Evolutionary conservation across 139 green algal species (phyloP), one percentile per base, ranked within the genome.

Genomic region (Gonium pectorale): DNA sequence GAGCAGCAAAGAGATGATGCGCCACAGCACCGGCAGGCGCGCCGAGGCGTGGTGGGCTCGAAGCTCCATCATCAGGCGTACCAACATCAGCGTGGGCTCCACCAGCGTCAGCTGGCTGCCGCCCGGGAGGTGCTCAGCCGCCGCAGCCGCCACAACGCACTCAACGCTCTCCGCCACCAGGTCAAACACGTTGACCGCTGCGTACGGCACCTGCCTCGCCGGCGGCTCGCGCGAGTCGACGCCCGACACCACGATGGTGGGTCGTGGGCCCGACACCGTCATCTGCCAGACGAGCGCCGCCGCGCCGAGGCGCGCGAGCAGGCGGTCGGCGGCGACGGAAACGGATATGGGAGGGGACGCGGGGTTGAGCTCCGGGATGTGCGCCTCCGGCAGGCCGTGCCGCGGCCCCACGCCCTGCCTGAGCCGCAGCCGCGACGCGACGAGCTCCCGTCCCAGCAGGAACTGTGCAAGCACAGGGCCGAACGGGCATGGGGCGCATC

Each of bases 21-120:
- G 29, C 68, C 68, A 77, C 40, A 77, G 44, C 27, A 6, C 15
- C 5, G 21, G 5, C 24, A 77, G 40, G 29, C 68, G 43, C n/a
- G 27, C 29, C 43, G 29, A 2, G 15, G 44, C n/a, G 43, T 62
- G 43, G 6, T 40, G n/a, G 43, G 7, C 5, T 29, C 46, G 7
- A n/a, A 77, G 26, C 68, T 29, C 15, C n/a, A 62, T 21, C 41
- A 44, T 43, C 43, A 77, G 44, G 13, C 68, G 68, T 3, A 77
- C 24, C n/a, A 56, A 31, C 29, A 77, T 41, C 41, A 77, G 40
- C 31, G 68, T 44, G 11, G 68, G 68, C 8, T 60, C 68, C 68
- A 77, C 40, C 4, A 77, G 40, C 15, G 68, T 60, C 43, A 77
- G 44, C 29, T 77, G 68, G 68, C 68, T 77, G 43, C 43, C 68